These are phyloP conservation scores for Candida sp. DNA, from an alignment of 1,139 yeast genomes.

Conservation along the genomic window DNA sequence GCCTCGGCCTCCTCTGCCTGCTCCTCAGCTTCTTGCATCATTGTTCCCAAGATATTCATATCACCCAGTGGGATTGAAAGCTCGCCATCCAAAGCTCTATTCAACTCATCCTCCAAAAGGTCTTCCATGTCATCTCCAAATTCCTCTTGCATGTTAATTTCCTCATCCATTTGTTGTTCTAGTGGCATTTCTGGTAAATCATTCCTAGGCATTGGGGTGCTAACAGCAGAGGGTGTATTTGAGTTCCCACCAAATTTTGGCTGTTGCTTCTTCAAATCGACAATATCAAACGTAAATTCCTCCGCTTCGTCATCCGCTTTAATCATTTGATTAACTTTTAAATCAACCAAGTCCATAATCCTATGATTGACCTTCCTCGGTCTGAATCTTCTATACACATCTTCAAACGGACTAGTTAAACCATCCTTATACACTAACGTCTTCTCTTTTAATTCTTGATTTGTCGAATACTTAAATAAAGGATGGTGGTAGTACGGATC, in stretches of 20 bases:
- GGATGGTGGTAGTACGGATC: slow-evolving; percentile 43
- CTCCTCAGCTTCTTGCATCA: slow-evolving; percentile 6
- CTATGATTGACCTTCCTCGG: slow-evolving; percentile 48
- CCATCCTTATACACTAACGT: slow-evolving; percentile 71
- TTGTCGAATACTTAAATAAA: slow-evolving; percentile 38
- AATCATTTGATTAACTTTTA: slow-evolving; percentile 72
- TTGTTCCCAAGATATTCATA: slow-evolving; percentile 2
- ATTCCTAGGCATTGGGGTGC: slow-evolving; percentile 12
- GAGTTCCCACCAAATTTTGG: slow-evolving; percentile 15
- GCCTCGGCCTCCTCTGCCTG: slow-evolving; percentile 9
- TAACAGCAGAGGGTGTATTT: slow-evolving; percentile 21
- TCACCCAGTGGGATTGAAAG: slow-evolving; percentile 4
- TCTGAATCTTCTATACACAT: slow-evolving; percentile 46
- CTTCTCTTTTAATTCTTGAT: slow-evolving; percentile 36
- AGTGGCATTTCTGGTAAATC: slow-evolving; percentile 14
- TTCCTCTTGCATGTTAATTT: slow-evolving; percentile 15
- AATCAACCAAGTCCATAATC: slow-evolving; percentile 66
- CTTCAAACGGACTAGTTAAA: slow-evolving; percentile 67
- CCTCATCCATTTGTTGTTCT: slow-evolving; percentile 14
- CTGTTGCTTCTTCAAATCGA: slow-evolving; percentile 45
- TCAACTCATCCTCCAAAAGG: slow-evolving; percentile 26
- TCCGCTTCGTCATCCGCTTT: slow-evolving; percentile 81
- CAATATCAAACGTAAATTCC: slow-evolving; percentile 72
- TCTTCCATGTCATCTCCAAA: slow-evolving; percentile 12
- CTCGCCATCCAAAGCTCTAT: slow-evolving; percentile 28